Evolutionary conservation across 2,329 filamentous ascomycete genomes (phyloP), one percentile per base, ranked within the genome.

Genomic region (Phialemonium atrogriseum): DNA sequence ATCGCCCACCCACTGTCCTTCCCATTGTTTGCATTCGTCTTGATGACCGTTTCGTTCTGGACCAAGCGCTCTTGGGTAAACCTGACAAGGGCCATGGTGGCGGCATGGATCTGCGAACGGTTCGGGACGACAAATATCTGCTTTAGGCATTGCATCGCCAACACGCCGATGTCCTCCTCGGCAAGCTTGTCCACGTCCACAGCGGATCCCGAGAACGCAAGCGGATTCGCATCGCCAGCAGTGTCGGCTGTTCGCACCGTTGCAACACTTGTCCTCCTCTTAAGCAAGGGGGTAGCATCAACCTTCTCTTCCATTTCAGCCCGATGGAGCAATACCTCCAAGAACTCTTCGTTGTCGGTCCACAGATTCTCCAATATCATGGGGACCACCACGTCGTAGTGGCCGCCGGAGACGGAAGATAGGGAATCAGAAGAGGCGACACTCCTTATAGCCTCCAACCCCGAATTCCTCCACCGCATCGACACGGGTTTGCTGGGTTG

Each of bases 151-250:
- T 87, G 80, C 45, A 94, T 68, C 5, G 91, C 89, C 40, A 93
- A 64, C 7, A 93, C 67, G 17, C 84, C 84, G 11, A 87, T 86
- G 49, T 93, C 84, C 59, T 94, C 80, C 56, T 96, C 88, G 2
- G 86, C 88, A 38, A 91, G 64, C 53, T 81, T 85, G 57, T 96
- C 91, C 16, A 86, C 86, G 50, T 95, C 89, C 15, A 80, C 80
- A 1, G 84, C 83, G 0, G 85, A 86, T 33, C 81, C 84, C 1
- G 82, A 75, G n/a, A 86, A 73, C 15, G 84, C 82, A 25, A 83
- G 71, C 5, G 72, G 71, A 39, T 83, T 83, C 5, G 77, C 71
- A 24, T 79, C 74, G 30, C 64, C 66, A 1, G 58, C 59, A 0
- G 77, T 78, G 27, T 84, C 81, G 30, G 69, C 68, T 2, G 83